Evolutionary conservation across 768 basidiomycete genomes (phyloP), one percentile per base, ranked within the genome.

Genomic region (Grammothele lineata): DNA sequence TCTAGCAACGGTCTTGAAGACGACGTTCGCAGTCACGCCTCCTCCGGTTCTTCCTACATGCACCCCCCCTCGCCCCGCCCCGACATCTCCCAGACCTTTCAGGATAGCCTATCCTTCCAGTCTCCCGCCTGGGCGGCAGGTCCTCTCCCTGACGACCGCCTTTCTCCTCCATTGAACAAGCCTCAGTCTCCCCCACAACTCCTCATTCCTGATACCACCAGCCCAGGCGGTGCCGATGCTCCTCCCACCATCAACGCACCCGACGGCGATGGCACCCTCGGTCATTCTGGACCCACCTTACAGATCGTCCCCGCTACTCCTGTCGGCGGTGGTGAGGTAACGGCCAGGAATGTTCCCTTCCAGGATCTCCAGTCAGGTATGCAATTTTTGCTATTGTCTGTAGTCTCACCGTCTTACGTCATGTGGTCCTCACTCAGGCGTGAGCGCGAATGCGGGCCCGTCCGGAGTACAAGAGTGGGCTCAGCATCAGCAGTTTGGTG

Each of bases 241-340:
- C 73, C 61, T 30, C 81, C 73, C 36, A 73, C 68, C 57, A 83
- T 83, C 55, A 81, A 81, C 42, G 81, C 81, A 11, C 83, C 82
- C 2, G 75, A 78, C 3, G 82, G 77, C 34, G 74, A 75, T 45
- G 77, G 75, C 30, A 67, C 69, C 23, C 64, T 67, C 45, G 65
- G 70, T 40, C 61, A 67, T 8, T 66, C 68, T 15, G 80, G 83
- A 0, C 87, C 85, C 1, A 76, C 76, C 42, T 73, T 92, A 50
- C 80, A 88, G 59, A 83, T 92, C 51, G 87, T 90, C 6, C 89
- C 89, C 34, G 86, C 88, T 18, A 92, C 89, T 3, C 89, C 89
- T 7, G 73, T 92, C 45, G 78, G 76, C 50, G 83, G 81, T 36
- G 81, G 78, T 18, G 80, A 69, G 27, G 73, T 68, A 22, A 68